These are phyloP conservation scores for Lepidium africanum DNA, from an alignment of 345 rosid species.

Conservation along the genomic window DNA sequence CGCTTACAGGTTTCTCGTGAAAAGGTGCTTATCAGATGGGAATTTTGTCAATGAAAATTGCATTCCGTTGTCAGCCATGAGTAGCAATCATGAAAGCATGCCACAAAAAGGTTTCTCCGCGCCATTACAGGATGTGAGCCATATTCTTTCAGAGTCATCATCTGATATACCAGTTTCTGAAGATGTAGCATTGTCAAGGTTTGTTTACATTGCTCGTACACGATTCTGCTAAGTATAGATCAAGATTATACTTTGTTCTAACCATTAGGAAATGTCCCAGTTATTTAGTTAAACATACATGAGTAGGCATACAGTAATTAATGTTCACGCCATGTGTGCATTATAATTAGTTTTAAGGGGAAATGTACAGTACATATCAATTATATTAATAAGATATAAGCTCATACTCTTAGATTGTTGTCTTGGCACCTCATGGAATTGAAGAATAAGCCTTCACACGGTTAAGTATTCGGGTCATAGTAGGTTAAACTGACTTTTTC, in stretches of 20 bases:
- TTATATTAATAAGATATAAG: not conserved
- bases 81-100: slow-evolving; percentile 33
- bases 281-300: not conserved
- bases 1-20: slow-evolving; percentile 50
- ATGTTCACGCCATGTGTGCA: not conserved
- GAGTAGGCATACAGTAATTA: not conserved
- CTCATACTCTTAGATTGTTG: not conserved
- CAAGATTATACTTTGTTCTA: not conserved
- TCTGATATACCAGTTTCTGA: slow-evolving; percentile 68
- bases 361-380: not conserved
- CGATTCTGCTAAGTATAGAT: not conserved
- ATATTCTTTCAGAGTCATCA: slow-evolving; percentile 57
- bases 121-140: slow-evolving; percentile 33
- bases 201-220: slow-evolving; percentile 7
- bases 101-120: slow-evolving; percentile 37
- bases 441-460: not conserved
- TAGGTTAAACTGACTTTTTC: not conserved
- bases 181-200: slow-evolving; percentile 66
- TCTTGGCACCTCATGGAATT: not conserved
- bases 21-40: slow-evolving; percentile 79
- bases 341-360: not conserved
- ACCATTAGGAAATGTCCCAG: not conserved
- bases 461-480: not conserved
- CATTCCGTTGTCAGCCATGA: slow-evolving; percentile 36
- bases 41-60: slow-evolving; percentile 44